phyloP scores from a whole-genome alignment of 441 rosid species.

The Flueggea neowawraea region DNA sequence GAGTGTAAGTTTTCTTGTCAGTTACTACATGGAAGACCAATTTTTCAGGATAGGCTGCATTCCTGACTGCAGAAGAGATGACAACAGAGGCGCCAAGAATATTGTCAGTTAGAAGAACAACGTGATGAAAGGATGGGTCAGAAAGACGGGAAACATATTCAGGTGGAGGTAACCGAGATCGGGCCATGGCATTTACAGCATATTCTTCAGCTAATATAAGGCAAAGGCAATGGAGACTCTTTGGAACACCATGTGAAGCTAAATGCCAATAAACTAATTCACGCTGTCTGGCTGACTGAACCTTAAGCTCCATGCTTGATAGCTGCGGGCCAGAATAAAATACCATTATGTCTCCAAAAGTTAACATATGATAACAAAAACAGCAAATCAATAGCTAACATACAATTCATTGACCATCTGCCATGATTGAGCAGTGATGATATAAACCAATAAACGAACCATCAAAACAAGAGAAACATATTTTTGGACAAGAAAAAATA shows the following conservation, averaged over 20 bases:
- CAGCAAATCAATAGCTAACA: too few relatives aligned
- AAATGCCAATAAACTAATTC: slow-evolving; percentile 89
- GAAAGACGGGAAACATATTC: slow-evolving; percentile 64
- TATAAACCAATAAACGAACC: too few relatives aligned
- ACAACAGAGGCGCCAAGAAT: slow-evolving; percentile 89
- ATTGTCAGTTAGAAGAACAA: slow-evolving; percentile 85
- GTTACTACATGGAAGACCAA: slow-evolving; percentile 85
- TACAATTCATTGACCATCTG: too few relatives aligned
- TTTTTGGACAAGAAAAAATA: too few relatives aligned
- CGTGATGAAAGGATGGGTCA: slow-evolving; percentile 67
- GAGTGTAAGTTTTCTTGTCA: slow-evolving; percentile 86
- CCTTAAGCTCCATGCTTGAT: slow-evolving; percentile 65
- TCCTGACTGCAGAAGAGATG: slow-evolving; percentile 65
- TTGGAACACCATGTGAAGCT: slow-evolving; percentile 89
- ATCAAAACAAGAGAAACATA: too few relatives aligned
- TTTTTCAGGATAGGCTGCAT: slow-evolving; percentile 57
- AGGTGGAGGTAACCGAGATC: slow-evolving; percentile 79
- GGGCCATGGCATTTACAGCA: slow-evolving; percentile 79
- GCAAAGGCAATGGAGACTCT: slow-evolving; percentile 82
- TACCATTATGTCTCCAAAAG: neutral
- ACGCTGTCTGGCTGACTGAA: slow-evolving; percentile 62
- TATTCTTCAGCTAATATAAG: slow-evolving; percentile 89
- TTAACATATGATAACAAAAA: neutral
- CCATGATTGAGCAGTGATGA: too few relatives aligned
- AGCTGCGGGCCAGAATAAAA: slow-evolving; percentile 41